Evolutionary conservation across 306 rosid species (phyloP).

Genomic region (Rosa lucieae): DNA sequence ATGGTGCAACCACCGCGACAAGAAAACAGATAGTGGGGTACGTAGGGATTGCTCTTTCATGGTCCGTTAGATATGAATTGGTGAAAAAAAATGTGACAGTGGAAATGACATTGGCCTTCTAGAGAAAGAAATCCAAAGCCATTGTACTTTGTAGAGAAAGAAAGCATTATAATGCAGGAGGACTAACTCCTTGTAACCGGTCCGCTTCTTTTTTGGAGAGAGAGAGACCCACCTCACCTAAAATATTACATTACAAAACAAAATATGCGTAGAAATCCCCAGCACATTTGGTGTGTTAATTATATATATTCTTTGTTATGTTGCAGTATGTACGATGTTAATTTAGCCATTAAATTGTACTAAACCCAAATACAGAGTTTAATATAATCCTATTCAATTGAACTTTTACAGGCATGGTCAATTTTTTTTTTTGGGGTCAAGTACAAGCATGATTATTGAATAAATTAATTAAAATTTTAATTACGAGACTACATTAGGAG

Average conservation of each 20-base stretch:
- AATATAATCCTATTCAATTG: no score
- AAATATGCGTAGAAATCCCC: background rate
- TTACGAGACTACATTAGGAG: no score
- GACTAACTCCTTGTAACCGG: background rate
- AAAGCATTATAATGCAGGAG: background rate
- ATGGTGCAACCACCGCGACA: constrained; percentile 60
- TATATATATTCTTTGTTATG: no score
- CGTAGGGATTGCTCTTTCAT: constrained; percentile 32
- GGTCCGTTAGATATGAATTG: constrained; percentile 36
- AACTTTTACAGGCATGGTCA: no score
- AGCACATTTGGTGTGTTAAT: no score
- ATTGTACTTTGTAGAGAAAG: background rate
- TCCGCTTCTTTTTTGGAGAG: background rate
- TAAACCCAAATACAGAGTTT: no score
- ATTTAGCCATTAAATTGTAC: no score
- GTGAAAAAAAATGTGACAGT: constrained; percentile 34
- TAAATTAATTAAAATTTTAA: no score
- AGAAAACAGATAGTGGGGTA: constrained; percentile 29
- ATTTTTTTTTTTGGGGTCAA: no score
- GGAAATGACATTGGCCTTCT: constrained; percentile 1
- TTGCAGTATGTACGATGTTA: no score
- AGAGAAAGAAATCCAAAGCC: constrained; percentile 2
- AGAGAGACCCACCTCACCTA: background rate
- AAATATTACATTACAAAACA: background rate
- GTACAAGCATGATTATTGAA: no score